Evolutionary conservation across 305 asterid species (phyloP), one percentile per base, ranked within the genome.

Genomic region (Fraxinus latifolia): DNA sequence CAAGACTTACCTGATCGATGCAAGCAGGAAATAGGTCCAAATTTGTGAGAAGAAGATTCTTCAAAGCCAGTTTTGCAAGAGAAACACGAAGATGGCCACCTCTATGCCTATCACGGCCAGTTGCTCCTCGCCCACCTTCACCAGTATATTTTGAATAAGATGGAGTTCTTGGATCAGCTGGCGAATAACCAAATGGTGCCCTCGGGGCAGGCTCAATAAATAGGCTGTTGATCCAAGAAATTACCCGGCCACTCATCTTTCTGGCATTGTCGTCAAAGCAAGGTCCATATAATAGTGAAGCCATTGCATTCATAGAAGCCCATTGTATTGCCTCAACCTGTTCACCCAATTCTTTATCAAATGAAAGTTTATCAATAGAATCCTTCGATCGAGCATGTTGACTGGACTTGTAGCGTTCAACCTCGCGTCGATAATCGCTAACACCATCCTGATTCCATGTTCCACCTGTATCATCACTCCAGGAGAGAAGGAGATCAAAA

Each of bases 261-360:
- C 99, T 92, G 32, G 98, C 98, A 76, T 91, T 94, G 86, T 96
- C 99, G 85, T 96, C 99, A 89, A 96, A 96, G 93, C 99, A 96
- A 81, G 98, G 98, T 53, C 99, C 99, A 67, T 94, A 96, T 75
- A 96, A 86, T 62, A 96, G 92, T 58, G 99, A 94, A 78, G 99
- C 97, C 99, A 96, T 93, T 21, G 99, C 99, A 84, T 96, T 93
- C 99, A 96, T 94, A 82, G 98, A 93, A 71, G 98, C 97, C 98
- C 98, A 94, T 83, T 96, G 99, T 85, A 96, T 94, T 80, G 98
- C 98, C 87, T 96, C 99, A 19, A 96, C 97, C 89, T 96, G 99
- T 89, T 96, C 99, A 76, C 90, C 82, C 90, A 96, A 81, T 85
- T 96, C 99, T 86, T 92, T 94, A 87, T 96, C 99, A 83, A 96